A percentile compares a stretch with the other conserved stretches of the same genome.
phyloP scores from a whole-genome alignment of 73 alveolate species.

The Durusdinium trenchii region DNA sequence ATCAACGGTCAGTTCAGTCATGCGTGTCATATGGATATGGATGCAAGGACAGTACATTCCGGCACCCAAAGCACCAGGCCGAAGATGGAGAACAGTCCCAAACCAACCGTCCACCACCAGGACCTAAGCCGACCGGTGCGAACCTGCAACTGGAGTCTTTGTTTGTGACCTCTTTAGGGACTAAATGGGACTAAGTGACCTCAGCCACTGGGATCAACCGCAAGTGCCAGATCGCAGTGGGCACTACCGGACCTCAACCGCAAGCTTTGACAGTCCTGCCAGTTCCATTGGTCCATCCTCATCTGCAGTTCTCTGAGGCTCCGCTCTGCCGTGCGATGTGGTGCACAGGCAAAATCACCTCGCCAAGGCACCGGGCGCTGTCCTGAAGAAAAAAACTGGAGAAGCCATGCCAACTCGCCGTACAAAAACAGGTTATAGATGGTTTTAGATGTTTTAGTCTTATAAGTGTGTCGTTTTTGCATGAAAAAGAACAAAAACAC shows the following conservation, averaged over 20 bases:
- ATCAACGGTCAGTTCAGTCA: too few species aligned
- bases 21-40: too few species aligned
- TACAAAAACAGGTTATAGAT: not conserved
- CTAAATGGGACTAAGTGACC: not conserved
- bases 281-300: too few species aligned
- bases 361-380: constrained; percentile 56
- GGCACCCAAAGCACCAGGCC: too few species aligned
- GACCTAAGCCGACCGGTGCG: too few species aligned
- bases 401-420: not conserved
- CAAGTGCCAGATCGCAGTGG: not conserved
- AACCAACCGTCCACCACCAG: too few species aligned
- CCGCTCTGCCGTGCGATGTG: constrained; percentile 50
- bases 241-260: not conserved
- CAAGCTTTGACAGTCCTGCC: not conserved
- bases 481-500: too few species aligned
- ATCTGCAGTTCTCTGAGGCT: too few species aligned
- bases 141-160: not conserved
- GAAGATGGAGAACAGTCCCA: too few species aligned
- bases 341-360: constrained; percentile 32
- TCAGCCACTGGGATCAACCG: not conserved
- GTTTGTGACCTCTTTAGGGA: not conserved
- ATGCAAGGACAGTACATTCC: too few species aligned
- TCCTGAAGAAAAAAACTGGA: not conserved
- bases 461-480: not conserved
- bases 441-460: too few species aligned